Conservation (phyloP, 768 basidiomycete genomes). For the Rhodotorula babjevae region DNA sequence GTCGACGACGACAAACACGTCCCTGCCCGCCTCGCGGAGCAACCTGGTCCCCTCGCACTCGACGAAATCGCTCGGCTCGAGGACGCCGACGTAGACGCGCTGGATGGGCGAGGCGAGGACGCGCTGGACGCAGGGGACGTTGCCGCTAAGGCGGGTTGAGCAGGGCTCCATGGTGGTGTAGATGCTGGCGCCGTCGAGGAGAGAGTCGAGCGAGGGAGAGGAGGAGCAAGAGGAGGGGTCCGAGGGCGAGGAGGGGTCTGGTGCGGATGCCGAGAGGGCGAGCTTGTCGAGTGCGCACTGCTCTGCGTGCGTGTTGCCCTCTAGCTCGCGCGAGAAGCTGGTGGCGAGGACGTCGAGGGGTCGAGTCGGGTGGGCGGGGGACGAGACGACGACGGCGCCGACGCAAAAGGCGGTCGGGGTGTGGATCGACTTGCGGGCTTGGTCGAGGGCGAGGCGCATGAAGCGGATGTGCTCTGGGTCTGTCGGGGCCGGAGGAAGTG, state of each 20-base stretch:
- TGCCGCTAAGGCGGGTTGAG: slow-evolving; percentile 78
- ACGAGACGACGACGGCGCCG: slow-evolving; percentile 63
- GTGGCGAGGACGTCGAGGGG: slow-evolving; percentile 56
- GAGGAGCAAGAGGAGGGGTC: neutral
- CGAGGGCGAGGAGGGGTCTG: neutral
- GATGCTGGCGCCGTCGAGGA: slow-evolving; percentile 63
- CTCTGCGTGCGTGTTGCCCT: slow-evolving; percentile 95
- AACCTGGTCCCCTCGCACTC: slow-evolving; percentile 78
- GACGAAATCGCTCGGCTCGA: slow-evolving; percentile 92
- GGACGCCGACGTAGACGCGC: slow-evolving; percentile 79
- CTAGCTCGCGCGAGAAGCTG: slow-evolving; percentile 83
- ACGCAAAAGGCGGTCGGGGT: slow-evolving; percentile 79
- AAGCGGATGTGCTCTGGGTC: slow-evolving; percentile 48
- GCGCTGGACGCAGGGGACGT: slow-evolving; percentile 77
- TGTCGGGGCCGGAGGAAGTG: no score
- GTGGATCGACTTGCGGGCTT: slow-evolving; percentile 67
- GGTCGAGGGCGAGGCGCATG: slow-evolving; percentile 62
- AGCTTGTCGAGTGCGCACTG: slow-evolving; percentile 83
- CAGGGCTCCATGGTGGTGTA: slow-evolving; percentile 98
- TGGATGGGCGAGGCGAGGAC: slow-evolving; percentile 65
- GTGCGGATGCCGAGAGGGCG: neutral
- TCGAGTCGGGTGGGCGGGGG: neutral
- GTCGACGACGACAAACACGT: slow-evolving; percentile 64
- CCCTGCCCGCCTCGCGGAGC: slow-evolving; percentile 64
- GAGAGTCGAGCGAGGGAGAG: neutral